Evolutionary conservation across 129 eudicot species (phyloP).

Genomic region (Erigeron canadensis): DNA sequence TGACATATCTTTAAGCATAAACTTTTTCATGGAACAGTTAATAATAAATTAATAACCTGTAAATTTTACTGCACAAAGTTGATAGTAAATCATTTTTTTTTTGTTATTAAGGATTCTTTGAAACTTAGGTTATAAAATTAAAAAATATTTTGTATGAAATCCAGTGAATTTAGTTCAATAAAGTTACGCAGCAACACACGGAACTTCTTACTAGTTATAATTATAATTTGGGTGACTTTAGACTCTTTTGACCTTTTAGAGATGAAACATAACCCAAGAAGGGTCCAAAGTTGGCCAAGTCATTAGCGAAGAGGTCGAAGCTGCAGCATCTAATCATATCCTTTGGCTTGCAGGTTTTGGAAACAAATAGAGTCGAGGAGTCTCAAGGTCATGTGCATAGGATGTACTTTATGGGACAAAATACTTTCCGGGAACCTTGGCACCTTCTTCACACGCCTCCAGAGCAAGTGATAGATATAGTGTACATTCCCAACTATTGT

Average conservation of each 20-base stretch:
- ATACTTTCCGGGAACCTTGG: slow-evolving; percentile 94
- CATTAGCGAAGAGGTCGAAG: background rate
- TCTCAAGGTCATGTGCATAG: slow-evolving; percentile 94
- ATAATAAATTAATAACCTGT: too few relatives aligned
- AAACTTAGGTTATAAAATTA: too few relatives aligned
- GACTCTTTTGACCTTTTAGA: background rate
- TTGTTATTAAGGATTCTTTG: too few relatives aligned
- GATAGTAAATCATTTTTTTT: too few relatives aligned
- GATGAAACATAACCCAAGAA: background rate
- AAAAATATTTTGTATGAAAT: too few relatives aligned
- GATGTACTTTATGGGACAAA: slow-evolving; percentile 93
- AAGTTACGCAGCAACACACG: too few relatives aligned
- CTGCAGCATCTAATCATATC: background rate
- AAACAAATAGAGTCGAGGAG: slow-evolving; percentile 93
- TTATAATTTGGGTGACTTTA: background rate
- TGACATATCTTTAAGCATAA: too few relatives aligned
- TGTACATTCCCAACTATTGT: slow-evolving; percentile 45
- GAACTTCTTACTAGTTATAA: background rate
- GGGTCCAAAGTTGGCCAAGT: background rate
- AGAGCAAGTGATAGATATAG: slow-evolving; percentile 79
- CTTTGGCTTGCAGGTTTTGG: slow-evolving; percentile 67
- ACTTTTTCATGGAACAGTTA: too few relatives aligned
- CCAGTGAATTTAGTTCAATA: too few relatives aligned
- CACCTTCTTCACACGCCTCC: slow-evolving; percentile 96
- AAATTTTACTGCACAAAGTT: too few relatives aligned